Evolutionary conservation across 2,329 filamentous ascomycete genomes (phyloP), one percentile per base, ranked within the genome.

Genomic region (Ophiostoma himal-ulmi): DNA sequence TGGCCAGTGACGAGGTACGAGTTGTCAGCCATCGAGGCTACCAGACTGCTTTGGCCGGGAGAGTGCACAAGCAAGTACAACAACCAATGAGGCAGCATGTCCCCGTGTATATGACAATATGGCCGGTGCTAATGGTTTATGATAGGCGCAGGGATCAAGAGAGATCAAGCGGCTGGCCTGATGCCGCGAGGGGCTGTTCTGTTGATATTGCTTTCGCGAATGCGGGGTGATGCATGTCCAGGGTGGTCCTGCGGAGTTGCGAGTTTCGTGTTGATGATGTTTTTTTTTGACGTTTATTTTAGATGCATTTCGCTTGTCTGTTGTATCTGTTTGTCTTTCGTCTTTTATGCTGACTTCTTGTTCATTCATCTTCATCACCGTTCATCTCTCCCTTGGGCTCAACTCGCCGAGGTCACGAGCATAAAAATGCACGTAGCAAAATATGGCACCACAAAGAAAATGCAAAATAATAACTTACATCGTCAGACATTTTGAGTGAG

Each of bases 401-500:
- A 11, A 34, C 26, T n/a, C 52, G 6, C 22, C 44, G 17, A 14
- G 44, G 52, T 57, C 52, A 57, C 52, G 52, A 57, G 52, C 52
- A 26, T 26, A 22, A 26, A 62, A 30, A 14, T 60, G 22, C 57
- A 62, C 8, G 1, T 3, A 26, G 57, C 57, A 62, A 64, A 20
- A 36, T n/a, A 34, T 20, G 37, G 20, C 34, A 10, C 14, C 4
- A 14, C 26, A 64, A 39, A 11, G 52, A 52, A 69, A 70, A 66
- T 70, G 62, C 57, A 64, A 60, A 65, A 65, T 22, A 64, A 22
- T n/a, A n/a, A 80, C 84, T 82, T 82, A 86, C 85, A 74, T 81
- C 84, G 74, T 86, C 85, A 77, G 85, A 80, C 86, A 88, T 88
- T 77, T 81, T 86, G 84, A 83, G 79, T 79, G 79, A 79, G 80